Conservation (phyloP, 1,284 basidiomycete genomes). For the Ustilago curta region DNA sequence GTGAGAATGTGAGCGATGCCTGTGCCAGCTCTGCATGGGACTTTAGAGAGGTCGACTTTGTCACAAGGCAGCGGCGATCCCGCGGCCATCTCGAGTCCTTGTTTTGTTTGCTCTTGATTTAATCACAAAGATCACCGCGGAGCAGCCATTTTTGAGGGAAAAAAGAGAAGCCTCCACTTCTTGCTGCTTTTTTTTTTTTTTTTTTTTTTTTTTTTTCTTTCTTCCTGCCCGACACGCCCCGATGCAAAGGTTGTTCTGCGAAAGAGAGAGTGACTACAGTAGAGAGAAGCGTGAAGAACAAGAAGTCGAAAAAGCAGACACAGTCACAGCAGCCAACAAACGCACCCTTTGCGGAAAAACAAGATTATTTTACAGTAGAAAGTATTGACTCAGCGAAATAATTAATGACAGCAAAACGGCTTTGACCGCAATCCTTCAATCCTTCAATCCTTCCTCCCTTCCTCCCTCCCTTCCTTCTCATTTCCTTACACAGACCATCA, state of each 20-base stretch:
- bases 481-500: neutral
- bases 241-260: neutral
- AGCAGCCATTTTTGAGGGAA: neutral
- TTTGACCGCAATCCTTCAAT: no score
- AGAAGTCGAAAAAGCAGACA: slow-evolving; percentile 4
- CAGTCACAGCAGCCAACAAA: neutral
- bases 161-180: slow-evolving; percentile 12
- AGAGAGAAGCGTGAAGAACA: slow-evolving; percentile 7
- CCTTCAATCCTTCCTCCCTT: no score
- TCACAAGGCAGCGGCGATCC: neutral
- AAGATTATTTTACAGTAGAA: neutral
- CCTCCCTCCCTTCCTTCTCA: no score
- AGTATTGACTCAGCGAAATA: slow-evolving; percentile 3
- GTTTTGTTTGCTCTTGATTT: neutral
- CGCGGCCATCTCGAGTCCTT: neutral
- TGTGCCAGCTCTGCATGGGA: no score
- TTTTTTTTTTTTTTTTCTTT: neutral
- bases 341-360: slow-evolving; percentile 5
- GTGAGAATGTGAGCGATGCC: no score
- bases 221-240: slow-evolving; percentile 21
- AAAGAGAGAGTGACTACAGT: no score
- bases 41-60: no score
- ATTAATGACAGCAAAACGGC: neutral
- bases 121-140: slow-evolving; percentile 2
- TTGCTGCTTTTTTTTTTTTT: no score